phyloP scores from a whole-genome alignment of 139 green algal genomes.

The Asterochloris sp. region DNA sequence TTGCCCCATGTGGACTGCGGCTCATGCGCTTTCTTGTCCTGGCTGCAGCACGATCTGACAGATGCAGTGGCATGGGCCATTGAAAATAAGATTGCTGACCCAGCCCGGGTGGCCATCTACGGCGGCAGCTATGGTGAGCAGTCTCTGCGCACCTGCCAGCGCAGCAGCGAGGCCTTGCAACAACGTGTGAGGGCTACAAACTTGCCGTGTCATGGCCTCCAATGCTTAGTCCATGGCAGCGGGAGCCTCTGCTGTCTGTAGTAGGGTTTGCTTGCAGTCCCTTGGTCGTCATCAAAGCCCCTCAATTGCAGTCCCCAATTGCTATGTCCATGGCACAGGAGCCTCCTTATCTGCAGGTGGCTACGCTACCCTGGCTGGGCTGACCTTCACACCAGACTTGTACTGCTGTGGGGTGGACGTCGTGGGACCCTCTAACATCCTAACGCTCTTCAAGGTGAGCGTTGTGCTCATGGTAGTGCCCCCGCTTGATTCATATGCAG shows the following conservation, averaged over 20 bases:
- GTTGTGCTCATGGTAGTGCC: not conserved
- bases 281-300: too few species aligned
- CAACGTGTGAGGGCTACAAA: too few species aligned
- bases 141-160: too few species aligned
- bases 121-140: constrained; percentile 8
- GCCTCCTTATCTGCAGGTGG: not conserved
- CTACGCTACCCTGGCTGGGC: constrained; percentile 8
- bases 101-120: constrained; percentile 10
- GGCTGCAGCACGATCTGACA: constrained; percentile 5
- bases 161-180: too few species aligned
- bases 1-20: too few species aligned
- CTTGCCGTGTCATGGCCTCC: too few species aligned
- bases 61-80: constrained; percentile 12
- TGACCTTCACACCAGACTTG: constrained; percentile 18
- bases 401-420: constrained; percentile 19
- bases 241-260: too few species aligned
- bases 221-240: too few species aligned
- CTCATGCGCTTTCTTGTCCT: too few species aligned
- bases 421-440: constrained; percentile 7
- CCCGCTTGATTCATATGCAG: not conserved
- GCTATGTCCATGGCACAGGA: not conserved
- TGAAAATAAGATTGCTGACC: constrained; percentile 9
- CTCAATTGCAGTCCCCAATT: too few species aligned
- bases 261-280: too few species aligned
- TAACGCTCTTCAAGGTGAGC: not conserved